Evolutionary conservation across 768 basidiomycete genomes (phyloP), one percentile per base, ranked within the genome.

Genomic region (Polyporus arcularius): DNA sequence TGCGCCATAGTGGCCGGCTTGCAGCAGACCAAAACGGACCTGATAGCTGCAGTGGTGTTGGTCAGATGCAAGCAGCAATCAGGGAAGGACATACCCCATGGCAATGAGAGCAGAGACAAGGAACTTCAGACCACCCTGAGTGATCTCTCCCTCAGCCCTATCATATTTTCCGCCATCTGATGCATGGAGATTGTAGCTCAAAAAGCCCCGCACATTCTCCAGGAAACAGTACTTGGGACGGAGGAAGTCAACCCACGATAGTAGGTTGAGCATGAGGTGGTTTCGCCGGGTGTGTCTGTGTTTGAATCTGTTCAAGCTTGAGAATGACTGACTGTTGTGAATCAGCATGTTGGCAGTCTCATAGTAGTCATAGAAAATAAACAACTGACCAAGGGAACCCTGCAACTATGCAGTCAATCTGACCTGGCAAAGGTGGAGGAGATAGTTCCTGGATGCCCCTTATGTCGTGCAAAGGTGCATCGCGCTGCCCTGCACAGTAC

Each of bases 91-190:
- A 54, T 70, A 92, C 91, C 80, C 80, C 82, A 94, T 84, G 32
- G 85, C 82, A 4, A 86, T 66, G 61, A 94, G 68, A 0, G 84
- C 82, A 4, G 85, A 75, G 0, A 85, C 68, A 18, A 92, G 67
- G 16, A 93, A 78, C 70, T 90, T 92, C 1, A 93, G 67, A 0
- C 89, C 89, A 7, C 92, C 92, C 80, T 84, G 83, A 16, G 80
- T 75, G 41, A 90, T 82, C 0, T 88, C 89, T 12, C 88, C 89
- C 46, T 76, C 78, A 0, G 86, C 76, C n/a, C 74, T 67, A 71
- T 26, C 21, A 26, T 89, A 73, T 32, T 64, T 61, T 21, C 71
- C 69, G 3, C 65, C 67, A 59, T 80, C 79, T 15, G 62, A 67
- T 1, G 76, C 68, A 39, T 76, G 75, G 42, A 82, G 76, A 35